phyloP scores from a whole-genome alignment of 176 grass and related monocot genomes.

The Triticum monococcum region DNA sequence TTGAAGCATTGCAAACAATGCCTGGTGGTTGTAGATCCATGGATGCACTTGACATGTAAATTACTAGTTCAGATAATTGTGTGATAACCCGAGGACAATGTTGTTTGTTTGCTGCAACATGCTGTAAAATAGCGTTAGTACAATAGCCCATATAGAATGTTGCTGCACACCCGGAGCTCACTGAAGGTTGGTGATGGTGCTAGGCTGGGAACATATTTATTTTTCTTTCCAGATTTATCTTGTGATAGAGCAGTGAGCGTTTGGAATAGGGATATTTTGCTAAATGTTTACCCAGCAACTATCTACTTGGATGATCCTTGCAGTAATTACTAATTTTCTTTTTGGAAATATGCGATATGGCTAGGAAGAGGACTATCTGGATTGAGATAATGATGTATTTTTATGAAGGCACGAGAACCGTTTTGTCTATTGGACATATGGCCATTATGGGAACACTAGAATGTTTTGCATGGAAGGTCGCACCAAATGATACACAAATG shows the following conservation, averaged over 20 bases:
- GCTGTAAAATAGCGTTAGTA: not conserved
- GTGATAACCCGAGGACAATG: not conserved
- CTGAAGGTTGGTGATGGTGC: not conserved
- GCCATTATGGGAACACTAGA: not conserved
- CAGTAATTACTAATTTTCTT: not conserved
- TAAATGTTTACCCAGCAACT: not conserved
- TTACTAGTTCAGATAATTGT: not conserved
- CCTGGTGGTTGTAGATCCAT: not conserved
- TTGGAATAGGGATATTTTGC: not conserved
- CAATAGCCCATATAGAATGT: not conserved
- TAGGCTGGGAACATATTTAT: not conserved
- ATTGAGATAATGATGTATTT: not conserved
- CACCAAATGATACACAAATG: conserved; percentile 6
- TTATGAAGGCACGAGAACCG: not conserved
- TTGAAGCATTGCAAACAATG: not conserved
- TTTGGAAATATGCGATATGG: not conserved
- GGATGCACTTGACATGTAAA: not conserved
- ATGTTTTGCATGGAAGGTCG: not conserved
- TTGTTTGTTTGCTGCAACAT: not conserved
- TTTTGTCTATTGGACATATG: not conserved
- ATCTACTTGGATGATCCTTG: not conserved
- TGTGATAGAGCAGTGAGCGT: not conserved
- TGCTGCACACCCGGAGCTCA: not conserved
- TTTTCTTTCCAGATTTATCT: not conserved
- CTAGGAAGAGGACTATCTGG: not conserved